Evolutionary conservation across 2,329 filamentous ascomycete species (phyloP).

Genomic region (Fusarium tanahbumbuense): DNA sequence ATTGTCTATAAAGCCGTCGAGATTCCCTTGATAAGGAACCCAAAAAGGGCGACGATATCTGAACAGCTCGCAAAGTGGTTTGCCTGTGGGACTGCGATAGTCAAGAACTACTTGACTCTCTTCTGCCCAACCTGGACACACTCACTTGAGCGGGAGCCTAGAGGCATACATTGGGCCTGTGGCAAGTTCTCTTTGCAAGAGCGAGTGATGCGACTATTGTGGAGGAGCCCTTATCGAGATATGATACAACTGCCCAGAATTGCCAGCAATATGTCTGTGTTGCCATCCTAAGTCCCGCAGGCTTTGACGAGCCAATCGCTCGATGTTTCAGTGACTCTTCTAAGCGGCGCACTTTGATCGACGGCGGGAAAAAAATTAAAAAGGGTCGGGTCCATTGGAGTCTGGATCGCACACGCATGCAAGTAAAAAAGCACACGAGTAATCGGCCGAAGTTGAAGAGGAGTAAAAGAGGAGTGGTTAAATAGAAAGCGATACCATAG

Average conservation of each 20-base stretch:
- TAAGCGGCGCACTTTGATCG: slow-evolving; percentile 20
- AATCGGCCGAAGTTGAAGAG: slow-evolving; percentile 18
- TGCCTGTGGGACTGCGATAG: background rate
- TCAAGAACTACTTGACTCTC: background rate
- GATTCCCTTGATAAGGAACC: background rate
- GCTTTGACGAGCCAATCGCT: slow-evolving; percentile 34
- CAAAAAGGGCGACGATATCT: background rate
- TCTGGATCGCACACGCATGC: slow-evolving; percentile 41
- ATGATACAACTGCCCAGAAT: background rate
- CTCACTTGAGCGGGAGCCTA: slow-evolving; percentile 17
- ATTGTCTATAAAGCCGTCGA: slow-evolving; percentile 16
- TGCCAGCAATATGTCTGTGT: background rate
- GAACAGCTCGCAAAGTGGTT: background rate
- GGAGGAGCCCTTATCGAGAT: slow-evolving; percentile 34
- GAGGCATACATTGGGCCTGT: slow-evolving; percentile 16
- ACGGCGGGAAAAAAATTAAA: slow-evolving; percentile 26
- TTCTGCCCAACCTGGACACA: background rate
- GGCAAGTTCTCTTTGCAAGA: slow-evolving; percentile 1
- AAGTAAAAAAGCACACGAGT: slow-evolving; percentile 15
- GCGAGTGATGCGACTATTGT: slow-evolving; percentile 7
- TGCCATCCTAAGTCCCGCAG: slow-evolving; percentile 24
- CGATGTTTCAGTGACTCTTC: slow-evolving; percentile 14
- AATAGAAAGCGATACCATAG: slow-evolving; percentile 15
- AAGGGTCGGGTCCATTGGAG: slow-evolving; percentile 29
- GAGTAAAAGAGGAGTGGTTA: slow-evolving; percentile 24